Conservation (phyloP, 768 basidiomycete genomes). For the Rhizopogon roseolus region DNA sequence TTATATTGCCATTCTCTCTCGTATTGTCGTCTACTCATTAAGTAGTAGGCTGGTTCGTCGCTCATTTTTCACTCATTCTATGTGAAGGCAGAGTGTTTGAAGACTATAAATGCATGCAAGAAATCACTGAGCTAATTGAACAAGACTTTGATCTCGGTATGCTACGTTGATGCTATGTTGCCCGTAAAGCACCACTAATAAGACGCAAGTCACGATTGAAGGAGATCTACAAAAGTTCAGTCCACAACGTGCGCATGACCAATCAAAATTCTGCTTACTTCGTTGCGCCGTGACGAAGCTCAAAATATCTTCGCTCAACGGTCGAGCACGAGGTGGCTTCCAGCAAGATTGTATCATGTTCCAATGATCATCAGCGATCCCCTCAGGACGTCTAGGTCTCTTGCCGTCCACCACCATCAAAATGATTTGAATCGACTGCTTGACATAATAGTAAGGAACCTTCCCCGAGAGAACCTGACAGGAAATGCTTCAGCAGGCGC, state of each 20-base stretch:
- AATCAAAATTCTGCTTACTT: background rate
- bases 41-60: too few species aligned
- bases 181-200: too few species aligned
- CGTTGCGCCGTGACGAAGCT: constrained; percentile 5
- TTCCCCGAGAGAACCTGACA: constrained; percentile 5
- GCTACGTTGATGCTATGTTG: too few species aligned
- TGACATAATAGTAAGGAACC: constrained; percentile 5
- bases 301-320: constrained; percentile 12
- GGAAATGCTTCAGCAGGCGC: background rate
- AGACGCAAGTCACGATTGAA: background rate
- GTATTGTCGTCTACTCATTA: too few species aligned
- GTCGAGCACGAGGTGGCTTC: constrained; percentile 1
- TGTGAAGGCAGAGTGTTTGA: too few species aligned
- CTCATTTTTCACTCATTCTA: too few species aligned
- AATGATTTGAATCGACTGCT: constrained; percentile 1
- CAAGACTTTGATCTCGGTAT: background rate
- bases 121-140: too few species aligned
- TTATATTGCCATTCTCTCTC: too few species aligned
- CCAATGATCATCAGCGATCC: constrained; percentile 5
- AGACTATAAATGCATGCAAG: too few species aligned
- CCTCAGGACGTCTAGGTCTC: background rate
- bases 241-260: background rate
- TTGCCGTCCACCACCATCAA: constrained; percentile 4
- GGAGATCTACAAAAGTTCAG: background rate
- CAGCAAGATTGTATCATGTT: constrained; percentile 4